A percentile compares a stretch with the other conserved stretches of the same genome.
Evolutionary conservation across 2,329 filamentous ascomycete species (phyloP).

Genomic region (Phyllosticta citrichinensis): DNA sequence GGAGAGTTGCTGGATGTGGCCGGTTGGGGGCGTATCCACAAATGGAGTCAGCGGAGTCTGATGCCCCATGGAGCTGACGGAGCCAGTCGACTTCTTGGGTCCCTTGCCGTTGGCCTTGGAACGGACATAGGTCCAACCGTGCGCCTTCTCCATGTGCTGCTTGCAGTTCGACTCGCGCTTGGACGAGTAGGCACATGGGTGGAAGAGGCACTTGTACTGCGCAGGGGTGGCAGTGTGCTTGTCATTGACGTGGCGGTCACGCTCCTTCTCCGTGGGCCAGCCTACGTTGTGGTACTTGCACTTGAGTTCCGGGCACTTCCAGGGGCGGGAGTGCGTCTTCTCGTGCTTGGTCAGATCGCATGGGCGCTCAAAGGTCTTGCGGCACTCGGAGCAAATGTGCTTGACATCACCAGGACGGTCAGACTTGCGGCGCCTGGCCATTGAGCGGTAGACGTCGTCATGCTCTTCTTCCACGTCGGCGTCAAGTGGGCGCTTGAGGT

Average conservation of each 20-base stretch:
- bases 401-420: constrained; percentile 75
- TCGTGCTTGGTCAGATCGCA: constrained; percentile 97
- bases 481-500: constrained; percentile 40
- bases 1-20: constrained; percentile 15
- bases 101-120: constrained; percentile 79
- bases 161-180: constrained; percentile 97
- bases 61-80: constrained; percentile 21
- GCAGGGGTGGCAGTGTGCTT: constrained; percentile 76
- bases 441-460: constrained; percentile 76
- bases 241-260: constrained; percentile 91
- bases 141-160: constrained; percentile 97
- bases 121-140: constrained; percentile 81
- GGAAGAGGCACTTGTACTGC: constrained; percentile 74
- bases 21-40: constrained; percentile 25
- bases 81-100: constrained; percentile 23
- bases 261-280: constrained; percentile 97
- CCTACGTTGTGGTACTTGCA: constrained; percentile 89
- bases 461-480: constrained; percentile 56
- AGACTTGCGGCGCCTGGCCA: constrained; percentile 93
- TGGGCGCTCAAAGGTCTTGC: constrained; percentile 91
- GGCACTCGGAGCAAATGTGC: constrained; percentile 62
- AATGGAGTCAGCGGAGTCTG: constrained; percentile 27
- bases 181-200: constrained; percentile 82
- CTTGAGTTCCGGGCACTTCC: constrained; percentile 72
- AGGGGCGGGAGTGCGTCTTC: constrained; percentile 93